phyloP scores from a whole-genome alignment of 257 asterid genomes.

The Solanum peruvianum region DNA sequence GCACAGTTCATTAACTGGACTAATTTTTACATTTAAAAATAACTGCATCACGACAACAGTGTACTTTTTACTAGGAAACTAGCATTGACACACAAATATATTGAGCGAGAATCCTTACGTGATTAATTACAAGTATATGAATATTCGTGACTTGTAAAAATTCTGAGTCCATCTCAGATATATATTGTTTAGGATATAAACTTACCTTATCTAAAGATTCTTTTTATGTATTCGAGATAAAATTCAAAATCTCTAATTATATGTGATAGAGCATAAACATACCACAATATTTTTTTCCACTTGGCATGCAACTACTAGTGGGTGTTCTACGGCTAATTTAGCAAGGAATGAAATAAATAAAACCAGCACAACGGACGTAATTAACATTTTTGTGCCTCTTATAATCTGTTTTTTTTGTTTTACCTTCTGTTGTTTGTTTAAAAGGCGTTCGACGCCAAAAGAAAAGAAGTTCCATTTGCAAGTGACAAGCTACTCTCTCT shows the following conservation, averaged over 20 bases:
- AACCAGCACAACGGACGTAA: not conserved
- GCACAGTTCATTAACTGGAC: not conserved
- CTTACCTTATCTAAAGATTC: fast-evolving
- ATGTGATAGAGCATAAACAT: not conserved
- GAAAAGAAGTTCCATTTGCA: not conserved
- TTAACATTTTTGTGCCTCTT: not conserved
- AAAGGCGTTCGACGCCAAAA: not conserved
- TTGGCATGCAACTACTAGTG: not conserved
- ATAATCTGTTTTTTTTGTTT: not conserved
- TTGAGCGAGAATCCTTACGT: not conserved
- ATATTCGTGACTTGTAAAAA: not conserved
- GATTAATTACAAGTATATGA: not conserved
- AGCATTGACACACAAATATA: not conserved
- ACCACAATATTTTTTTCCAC: not conserved
- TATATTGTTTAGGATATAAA: not conserved
- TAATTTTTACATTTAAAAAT: not conserved
- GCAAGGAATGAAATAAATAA: not conserved
- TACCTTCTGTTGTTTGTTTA: not conserved
- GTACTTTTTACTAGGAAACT: not conserved
- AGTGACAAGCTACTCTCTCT: not conserved
- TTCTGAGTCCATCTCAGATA: not conserved
- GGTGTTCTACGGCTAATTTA: not conserved
- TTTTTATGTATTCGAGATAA: not conserved
- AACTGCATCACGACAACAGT: not conserved
- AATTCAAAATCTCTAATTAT: not conserved